A percentile compares a stretch with the other conserved stretches of the same genome.
Conservation (phyloP, 441 rosid genomes). For the Pelargonium australe region DNA sequence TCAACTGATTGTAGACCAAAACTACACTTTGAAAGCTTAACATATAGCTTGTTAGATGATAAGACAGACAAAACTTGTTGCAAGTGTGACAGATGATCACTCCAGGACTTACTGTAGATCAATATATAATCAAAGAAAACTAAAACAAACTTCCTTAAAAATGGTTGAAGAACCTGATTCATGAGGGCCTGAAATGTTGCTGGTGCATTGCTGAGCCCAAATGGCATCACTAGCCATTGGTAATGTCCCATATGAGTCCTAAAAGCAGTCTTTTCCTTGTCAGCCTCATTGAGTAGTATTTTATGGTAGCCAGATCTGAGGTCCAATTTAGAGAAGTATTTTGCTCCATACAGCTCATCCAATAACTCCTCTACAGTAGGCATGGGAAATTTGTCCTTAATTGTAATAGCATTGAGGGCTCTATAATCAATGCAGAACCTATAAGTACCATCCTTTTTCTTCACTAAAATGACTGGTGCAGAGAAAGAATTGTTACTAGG, state of each 20-base stretch:
- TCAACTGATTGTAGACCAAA: not conserved
- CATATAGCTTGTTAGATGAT: not conserved
- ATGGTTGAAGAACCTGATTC: not conserved
- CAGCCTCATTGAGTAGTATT: too few relatives aligned
- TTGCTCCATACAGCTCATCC: too few relatives aligned
- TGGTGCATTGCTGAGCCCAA: not conserved
- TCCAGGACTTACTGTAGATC: not conserved
- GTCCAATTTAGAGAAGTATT: too few relatives aligned
- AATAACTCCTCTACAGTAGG: too few relatives aligned
- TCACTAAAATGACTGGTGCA: not conserved
- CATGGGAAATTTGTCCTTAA: too few relatives aligned
- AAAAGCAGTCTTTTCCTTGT: not conserved
- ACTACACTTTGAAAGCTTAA: not conserved
- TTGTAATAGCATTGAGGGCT: not conserved
- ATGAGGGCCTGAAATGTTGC: not conserved
- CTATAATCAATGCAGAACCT: not conserved
- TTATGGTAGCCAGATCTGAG: too few relatives aligned
- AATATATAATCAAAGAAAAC: not conserved
- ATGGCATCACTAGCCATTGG: not conserved
- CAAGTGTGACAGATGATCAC: not conserved
- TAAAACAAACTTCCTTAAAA: not conserved
- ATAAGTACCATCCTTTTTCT: not conserved
- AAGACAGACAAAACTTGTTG: not conserved
- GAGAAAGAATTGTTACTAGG: not conserved
- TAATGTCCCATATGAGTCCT: not conserved